A percentile compares a stretch with the other conserved stretches of the same genome.
phyloP scores from a whole-genome alignment of 345 rosid species.

The Lenwebbia sp. region DNA sequence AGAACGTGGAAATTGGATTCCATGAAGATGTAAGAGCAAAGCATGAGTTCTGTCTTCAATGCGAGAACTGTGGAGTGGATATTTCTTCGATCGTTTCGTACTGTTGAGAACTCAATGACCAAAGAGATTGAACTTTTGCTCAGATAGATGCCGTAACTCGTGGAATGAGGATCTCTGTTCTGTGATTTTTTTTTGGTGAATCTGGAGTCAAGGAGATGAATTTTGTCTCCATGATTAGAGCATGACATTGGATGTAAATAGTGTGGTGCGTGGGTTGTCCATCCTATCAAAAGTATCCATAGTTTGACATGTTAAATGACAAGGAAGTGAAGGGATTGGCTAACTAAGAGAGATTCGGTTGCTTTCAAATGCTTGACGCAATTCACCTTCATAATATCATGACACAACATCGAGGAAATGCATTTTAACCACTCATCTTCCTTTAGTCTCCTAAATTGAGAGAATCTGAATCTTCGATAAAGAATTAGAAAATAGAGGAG shows the following conservation, averaged over 20 bases:
- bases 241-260: not conserved
- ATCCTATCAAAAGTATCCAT: not conserved
- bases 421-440: not conserved
- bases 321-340: not conserved
- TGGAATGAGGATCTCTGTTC: not conserved
- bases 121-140: not conserved
- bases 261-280: not conserved
- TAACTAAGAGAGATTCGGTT: not conserved
- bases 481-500: not conserved
- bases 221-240: not conserved
- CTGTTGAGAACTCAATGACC: not conserved
- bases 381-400: not conserved
- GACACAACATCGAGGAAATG: not conserved
- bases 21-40: not conserved
- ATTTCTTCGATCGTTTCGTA: rapidly evolving
- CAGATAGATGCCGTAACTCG: not conserved
- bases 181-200: not conserved
- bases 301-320: not conserved
- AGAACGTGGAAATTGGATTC: not conserved
- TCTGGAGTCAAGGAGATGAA: not conserved
- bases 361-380: not conserved
- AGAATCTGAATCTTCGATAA: not conserved
- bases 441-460: not conserved
- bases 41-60: not conserved
- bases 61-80: not conserved